phyloP scores from a whole-genome alignment of 2,329 filamentous ascomycete species.

The Cladosporium sp. region DNA sequence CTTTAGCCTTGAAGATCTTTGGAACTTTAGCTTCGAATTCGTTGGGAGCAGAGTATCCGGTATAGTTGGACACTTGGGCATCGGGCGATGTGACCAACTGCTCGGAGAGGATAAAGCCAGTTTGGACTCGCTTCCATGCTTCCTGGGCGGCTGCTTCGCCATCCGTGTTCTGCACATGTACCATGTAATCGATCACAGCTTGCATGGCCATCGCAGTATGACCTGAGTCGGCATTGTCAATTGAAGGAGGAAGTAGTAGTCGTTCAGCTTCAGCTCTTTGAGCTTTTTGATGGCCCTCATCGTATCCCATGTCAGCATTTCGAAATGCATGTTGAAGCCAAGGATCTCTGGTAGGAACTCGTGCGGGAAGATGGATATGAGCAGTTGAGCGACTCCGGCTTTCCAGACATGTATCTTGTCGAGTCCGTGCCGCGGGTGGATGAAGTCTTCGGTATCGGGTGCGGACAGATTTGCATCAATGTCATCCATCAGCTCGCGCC shows the following conservation, averaged over 20 bases:
- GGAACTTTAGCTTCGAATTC: neutral
- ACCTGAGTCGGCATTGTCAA: conserved; percentile 52
- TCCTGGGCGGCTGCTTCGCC: neutral
- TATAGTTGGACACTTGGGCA: neutral
- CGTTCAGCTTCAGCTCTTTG: conserved; percentile 39
- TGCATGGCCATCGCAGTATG: conserved; percentile 51
- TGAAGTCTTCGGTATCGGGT: conserved; percentile 36
- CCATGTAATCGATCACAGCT: conserved; percentile 26
- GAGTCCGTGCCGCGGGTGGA: conserved; percentile 29
- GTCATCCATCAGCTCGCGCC: conserved; percentile 35
- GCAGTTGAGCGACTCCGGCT: conserved; percentile 47
- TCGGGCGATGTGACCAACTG: neutral
- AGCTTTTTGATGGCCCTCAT: conserved; percentile 34
- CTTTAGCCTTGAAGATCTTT: neutral
- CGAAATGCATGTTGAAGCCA: conserved; percentile 54
- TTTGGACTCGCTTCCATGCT: neutral
- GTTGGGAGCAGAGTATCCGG: neutral
- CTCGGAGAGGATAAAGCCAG: neutral
- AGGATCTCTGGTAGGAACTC: conserved; percentile 54
- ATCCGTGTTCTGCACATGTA: neutral
- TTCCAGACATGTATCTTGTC: conserved; percentile 42
- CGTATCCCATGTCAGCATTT: conserved; percentile 44
- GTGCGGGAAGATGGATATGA: conserved; percentile 50
- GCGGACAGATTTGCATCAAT: conserved; percentile 37
- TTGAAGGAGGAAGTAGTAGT: conserved; percentile 55